Evolutionary conservation across 805 yeast species (phyloP), one percentile per base, ranked within the genome.

Genomic region (Candida glaebosa): DNA sequence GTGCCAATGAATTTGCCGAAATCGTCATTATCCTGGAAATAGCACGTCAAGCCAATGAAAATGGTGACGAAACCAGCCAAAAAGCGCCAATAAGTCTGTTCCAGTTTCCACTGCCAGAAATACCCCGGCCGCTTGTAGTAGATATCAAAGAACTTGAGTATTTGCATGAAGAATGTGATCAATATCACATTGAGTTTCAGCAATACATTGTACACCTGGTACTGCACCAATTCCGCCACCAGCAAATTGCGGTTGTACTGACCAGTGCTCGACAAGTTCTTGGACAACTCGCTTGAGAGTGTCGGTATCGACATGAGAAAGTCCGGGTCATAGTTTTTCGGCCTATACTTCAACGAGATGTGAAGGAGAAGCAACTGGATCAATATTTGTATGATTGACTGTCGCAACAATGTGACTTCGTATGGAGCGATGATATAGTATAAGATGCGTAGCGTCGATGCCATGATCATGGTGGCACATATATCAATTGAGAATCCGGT

Each of bases 401-500:
- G 97, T 46, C 91, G 65, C 33, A 89, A 67, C 32, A 89, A 62
- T 2, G 95, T 78, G n/a, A 76, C 60, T 58, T 89, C 96, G 57
- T 82, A 89, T 0, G 96, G 96, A 35, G 82, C 76, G 38, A 87
- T 81, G 46, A 84, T 60, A 66, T 84, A 90, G 65, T 87, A 89
- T 42, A 80, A 78, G 19, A 89, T 81, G 49, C 95, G 71, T 35
- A 88, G 63, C 4, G 81, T 76, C 32, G 88, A 76, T 1, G 96
- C 82, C 48, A 87, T 71, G 46, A 89, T 58, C 96, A 90, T 88
- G 5, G 96, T 87, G 5, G 88, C 90, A 63, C 96, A 90, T 8
- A 90, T 86, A 61, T 90, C 97, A n/a, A 88, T 69, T 4, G 95
- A 84, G 56, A 89, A 88, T 17, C 96, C 97, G 17, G 77, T 69